Evolutionary conservation across 345 rosid genomes (phyloP), one percentile per base, ranked within the genome.

Genomic region (Acer campestre): DNA sequence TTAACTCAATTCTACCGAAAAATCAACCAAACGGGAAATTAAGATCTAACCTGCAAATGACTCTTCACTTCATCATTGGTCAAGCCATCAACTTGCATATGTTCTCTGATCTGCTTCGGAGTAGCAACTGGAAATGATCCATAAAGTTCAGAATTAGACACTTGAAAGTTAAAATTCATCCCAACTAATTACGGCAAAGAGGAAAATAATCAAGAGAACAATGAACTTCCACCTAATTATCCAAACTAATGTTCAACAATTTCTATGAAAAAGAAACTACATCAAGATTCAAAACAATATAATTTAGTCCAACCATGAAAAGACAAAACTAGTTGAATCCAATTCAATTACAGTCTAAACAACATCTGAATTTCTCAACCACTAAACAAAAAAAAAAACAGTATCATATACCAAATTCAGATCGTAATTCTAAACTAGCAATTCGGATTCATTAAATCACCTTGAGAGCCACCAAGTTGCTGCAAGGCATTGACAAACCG

Each of bases 51-150:
- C 85, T 97, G 99, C 86, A 94, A 82, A 89, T 97, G 99, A 76
- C 99, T 94, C 87, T 97, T 97, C 20, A 97, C 98, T 90, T 97
- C 99, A 82, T 94, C 98, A 55, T 97, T 97, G 35, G 98, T 97
- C 82, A 97, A 85, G 71, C 98, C 97, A 83, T 93, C 92, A 48
- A 93, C 98, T 84, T 89, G 90, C 99, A 97, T 97, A 56, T 91
- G 95, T 75, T 97, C 97, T 82, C 94, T 86, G 38, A 97, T 97
- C 87, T 94, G 98, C 86, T 97, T 97, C 7, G 99, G 98, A 67
- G 99, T 97, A 63, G 98, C 98, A 61, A 84, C 99, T 97, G 91
- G 83, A 83, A 67, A 80, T 25, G 27, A 20, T n/a, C 27, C 58
- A 73, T 58, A 67, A 25, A 44, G 53, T 20, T 76, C 25, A 6